Evolutionary conservation across 1,284 basidiomycete species (phyloP).

Genomic region (Amylostereum chailletii): DNA sequence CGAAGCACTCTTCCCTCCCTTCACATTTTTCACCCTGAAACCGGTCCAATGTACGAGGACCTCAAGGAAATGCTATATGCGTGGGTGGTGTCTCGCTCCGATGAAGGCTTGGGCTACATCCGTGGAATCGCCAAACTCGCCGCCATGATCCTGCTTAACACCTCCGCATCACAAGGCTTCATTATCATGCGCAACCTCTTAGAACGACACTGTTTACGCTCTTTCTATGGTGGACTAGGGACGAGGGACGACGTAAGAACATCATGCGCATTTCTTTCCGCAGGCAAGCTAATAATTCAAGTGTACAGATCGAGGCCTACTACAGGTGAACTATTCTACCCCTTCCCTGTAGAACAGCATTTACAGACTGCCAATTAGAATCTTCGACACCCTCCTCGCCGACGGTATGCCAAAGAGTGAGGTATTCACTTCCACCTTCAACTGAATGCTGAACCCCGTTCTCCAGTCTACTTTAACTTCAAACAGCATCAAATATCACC

Average conservation of each 20-base stretch:
- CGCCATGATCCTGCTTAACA: slow-evolving; percentile 86
- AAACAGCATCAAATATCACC: slow-evolving; percentile 86
- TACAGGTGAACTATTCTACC: slow-evolving; percentile 36
- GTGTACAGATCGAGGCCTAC: slow-evolving; percentile 68
- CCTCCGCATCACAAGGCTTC: slow-evolving; percentile 76
- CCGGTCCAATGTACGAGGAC: slow-evolving; percentile 80
- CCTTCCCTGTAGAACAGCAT: neutral
- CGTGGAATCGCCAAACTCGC: slow-evolving; percentile 65
- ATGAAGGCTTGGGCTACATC: slow-evolving; percentile 80
- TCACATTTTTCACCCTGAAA: slow-evolving; percentile 78
- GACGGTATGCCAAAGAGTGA: slow-evolving; percentile 92
- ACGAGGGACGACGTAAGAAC: slow-evolving; percentile 73
- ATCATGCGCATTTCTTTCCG: neutral
- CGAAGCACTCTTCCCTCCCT: slow-evolving; percentile 73
- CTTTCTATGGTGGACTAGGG: slow-evolving; percentile 71
- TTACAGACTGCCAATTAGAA: slow-evolving; percentile 37
- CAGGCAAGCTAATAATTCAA: slow-evolving; percentile 2
- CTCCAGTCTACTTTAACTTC: slow-evolving; percentile 86
- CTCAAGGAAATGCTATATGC: slow-evolving; percentile 83
- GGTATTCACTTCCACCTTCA: slow-evolving; percentile 13
- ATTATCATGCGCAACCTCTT: slow-evolving; percentile 84
- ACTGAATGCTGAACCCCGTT: slow-evolving; percentile 7
- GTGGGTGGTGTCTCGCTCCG: slow-evolving; percentile 86
- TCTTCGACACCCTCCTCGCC: slow-evolving; percentile 87
- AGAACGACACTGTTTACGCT: slow-evolving; percentile 77